A percentile compares a stretch with the other conserved stretches of the same genome.
Conservation (phyloP, 1,284 basidiomycete species). For the Boletus chippewaensis region DNA sequence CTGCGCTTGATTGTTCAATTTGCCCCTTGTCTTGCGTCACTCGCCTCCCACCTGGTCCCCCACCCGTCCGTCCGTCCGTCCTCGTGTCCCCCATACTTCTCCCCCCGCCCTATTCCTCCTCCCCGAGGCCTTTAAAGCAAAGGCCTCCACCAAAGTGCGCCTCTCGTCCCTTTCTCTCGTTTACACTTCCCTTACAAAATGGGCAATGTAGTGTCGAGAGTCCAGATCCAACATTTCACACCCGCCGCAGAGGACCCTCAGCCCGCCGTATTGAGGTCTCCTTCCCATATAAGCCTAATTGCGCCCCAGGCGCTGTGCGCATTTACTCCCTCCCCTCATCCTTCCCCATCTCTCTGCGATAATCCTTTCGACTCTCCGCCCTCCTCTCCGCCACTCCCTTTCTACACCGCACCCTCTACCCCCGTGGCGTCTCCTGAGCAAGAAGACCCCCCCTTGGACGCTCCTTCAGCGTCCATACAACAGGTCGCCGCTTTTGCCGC, state of each 20-base stretch:
- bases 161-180: slow-evolving; percentile 4
- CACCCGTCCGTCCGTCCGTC: slow-evolving; percentile 18
- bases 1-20: slow-evolving; percentile 14
- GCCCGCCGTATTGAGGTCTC: slow-evolving; percentile 18
- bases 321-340: slow-evolving; percentile 20
- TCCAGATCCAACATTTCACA: slow-evolving; percentile 27
- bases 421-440: slow-evolving; percentile 30
- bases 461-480: slow-evolving; percentile 17
- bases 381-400: slow-evolving; percentile 31
- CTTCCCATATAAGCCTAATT: slow-evolving; percentile 27
- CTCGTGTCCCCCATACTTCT: slow-evolving; percentile 27
- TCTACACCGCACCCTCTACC: slow-evolving; percentile 33
- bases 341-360: slow-evolving; percentile 25
- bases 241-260: slow-evolving; percentile 18
- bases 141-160: slow-evolving; percentile 24
- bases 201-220: slow-evolving; percentile 32
- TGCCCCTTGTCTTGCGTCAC: slow-evolving; percentile 24
- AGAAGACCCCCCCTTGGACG: slow-evolving; percentile 27
- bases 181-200: slow-evolving; percentile 18
- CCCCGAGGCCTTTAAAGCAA: slow-evolving; percentile 18
- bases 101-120: slow-evolving; percentile 24
- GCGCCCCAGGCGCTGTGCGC: slow-evolving; percentile 26
- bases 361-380: slow-evolving; percentile 31
- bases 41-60: slow-evolving; percentile 14
- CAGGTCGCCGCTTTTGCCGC: slow-evolving; percentile 15